These are phyloP conservation scores for Torulaspora gathmanii DNA, from an alignment of 805 yeast species.

Conservation along the genomic window DNA sequence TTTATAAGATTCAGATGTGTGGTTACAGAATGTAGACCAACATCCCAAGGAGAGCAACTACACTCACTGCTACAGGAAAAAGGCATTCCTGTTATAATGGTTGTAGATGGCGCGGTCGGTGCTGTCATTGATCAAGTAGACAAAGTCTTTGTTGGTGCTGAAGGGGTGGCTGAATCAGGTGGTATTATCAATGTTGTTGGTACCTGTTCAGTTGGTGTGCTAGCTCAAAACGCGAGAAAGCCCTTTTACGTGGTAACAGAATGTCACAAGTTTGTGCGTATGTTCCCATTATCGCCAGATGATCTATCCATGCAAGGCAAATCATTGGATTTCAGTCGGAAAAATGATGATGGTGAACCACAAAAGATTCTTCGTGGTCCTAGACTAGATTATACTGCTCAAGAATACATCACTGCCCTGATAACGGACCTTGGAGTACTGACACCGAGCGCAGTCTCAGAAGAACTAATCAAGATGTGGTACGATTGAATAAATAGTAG, in stretches of 20 bases:
- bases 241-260: conserved; percentile 95
- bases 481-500: conserved; percentile 52
- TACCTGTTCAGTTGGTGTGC: conserved; percentile 87
- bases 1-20: conserved; percentile 81
- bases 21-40: conserved; percentile 90
- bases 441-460: conserved; percentile 98
- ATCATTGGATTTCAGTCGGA: conserved; percentile 43
- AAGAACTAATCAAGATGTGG: conserved; percentile 97
- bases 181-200: conserved; percentile 96
- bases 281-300: conserved; percentile 90
- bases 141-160: conserved; percentile 95
- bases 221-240: conserved; percentile 84
- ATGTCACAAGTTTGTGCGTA: conserved; percentile 90
- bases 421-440: conserved; percentile 95
- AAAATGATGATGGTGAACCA: conserved; percentile 17
- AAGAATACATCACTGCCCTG: conserved; percentile 89
- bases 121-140: conserved; percentile 86
- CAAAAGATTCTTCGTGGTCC: conserved; percentile 46
- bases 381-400: conserved; percentile 88
- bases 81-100: conserved; percentile 81
- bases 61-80: conserved; percentile 59
- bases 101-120: conserved; percentile 92
- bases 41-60: conserved; percentile 68
- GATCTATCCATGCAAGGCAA: conserved; percentile 67
- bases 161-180: conserved; percentile 98